These are phyloP conservation scores for Celoporthe dispersa DNA, from an alignment of 2,329 filamentous ascomycete species.

Conservation along the genomic window DNA sequence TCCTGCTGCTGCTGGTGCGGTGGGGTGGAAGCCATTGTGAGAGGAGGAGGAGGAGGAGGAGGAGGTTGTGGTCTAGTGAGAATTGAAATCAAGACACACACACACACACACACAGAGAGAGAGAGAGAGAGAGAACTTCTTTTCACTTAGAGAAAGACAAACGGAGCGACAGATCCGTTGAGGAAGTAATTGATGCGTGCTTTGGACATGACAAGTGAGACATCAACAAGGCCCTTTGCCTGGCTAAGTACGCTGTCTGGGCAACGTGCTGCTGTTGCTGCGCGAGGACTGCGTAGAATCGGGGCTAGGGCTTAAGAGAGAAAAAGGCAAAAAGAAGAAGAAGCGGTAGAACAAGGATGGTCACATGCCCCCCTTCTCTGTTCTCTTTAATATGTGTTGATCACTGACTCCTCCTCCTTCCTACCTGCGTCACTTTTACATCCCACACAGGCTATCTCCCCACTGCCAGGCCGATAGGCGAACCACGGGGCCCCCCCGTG, in stretches of 20 bases:
- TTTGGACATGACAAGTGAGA: conserved; percentile 4
- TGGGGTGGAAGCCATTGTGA: background rate
- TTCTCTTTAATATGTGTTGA: background rate
- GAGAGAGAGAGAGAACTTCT: background rate
- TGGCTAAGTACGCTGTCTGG: background rate
- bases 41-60: background rate
- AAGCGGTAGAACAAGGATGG: background rate
- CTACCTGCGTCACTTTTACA: background rate
- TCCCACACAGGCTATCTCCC: too few species aligned
- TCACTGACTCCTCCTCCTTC: too few species aligned
- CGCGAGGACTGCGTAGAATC: too few species aligned
- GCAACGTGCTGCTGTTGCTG: background rate
- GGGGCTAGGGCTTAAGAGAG: background rate
- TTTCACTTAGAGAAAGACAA: background rate
- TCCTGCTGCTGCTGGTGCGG: background rate
- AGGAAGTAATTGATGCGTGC: background rate
- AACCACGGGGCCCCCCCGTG: background rate
- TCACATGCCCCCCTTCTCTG: background rate
- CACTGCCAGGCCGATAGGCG: too few species aligned
- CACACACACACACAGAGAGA: too few species aligned
- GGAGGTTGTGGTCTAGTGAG: background rate
- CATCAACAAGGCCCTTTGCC: background rate
- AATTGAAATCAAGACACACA: background rate
- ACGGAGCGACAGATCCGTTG: background rate
- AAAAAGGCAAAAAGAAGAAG: background rate